A percentile compares a stretch with the other conserved stretches of the same genome.
These are phyloP conservation scores for Amanita pallidorosea DNA, from an alignment of 768 basidiomycete species.

Conservation along the genomic window DNA sequence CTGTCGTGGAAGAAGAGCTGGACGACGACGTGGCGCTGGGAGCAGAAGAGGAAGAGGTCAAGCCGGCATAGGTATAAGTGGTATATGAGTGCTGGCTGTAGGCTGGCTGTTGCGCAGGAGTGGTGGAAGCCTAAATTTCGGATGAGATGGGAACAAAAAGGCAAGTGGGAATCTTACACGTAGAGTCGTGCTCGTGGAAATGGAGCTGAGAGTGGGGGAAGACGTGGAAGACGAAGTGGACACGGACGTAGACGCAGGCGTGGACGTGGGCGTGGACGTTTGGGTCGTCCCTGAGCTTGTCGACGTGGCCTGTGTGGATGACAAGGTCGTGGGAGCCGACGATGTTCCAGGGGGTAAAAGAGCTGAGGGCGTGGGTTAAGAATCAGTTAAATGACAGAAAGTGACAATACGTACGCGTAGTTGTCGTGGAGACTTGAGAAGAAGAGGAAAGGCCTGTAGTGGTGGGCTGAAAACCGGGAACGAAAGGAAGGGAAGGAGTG, in stretches of 20 bases:
- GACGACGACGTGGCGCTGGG: not conserved
- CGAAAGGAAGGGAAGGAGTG: not conserved
- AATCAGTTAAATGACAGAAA: not conserved
- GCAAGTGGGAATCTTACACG: not conserved
- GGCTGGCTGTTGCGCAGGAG: not conserved
- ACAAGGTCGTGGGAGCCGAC: not conserved
- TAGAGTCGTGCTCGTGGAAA: not conserved
- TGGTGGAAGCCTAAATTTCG: not conserved
- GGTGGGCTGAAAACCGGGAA: slow-evolving; percentile 3
- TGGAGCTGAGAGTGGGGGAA: not conserved
- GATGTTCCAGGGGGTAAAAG: not conserved
- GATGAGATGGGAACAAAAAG: not conserved
- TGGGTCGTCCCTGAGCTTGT: slow-evolving; percentile 4
- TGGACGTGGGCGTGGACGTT: slow-evolving; percentile 12
- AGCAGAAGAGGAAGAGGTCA: not conserved
- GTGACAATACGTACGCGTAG: not conserved
- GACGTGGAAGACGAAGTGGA: slow-evolving; percentile 3
- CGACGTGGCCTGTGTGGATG: not conserved
- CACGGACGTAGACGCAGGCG: slow-evolving; percentile 10
- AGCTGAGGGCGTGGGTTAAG: not conserved
- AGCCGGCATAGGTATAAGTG: not conserved
- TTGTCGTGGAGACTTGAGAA: not conserved
- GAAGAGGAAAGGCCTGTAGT: not conserved
- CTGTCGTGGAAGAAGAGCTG: not conserved
- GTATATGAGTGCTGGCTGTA: not conserved